These are phyloP conservation scores for Elsinoe arachidis DNA, from an alignment of 2,329 filamentous ascomycete species.

Conservation along the genomic window DNA sequence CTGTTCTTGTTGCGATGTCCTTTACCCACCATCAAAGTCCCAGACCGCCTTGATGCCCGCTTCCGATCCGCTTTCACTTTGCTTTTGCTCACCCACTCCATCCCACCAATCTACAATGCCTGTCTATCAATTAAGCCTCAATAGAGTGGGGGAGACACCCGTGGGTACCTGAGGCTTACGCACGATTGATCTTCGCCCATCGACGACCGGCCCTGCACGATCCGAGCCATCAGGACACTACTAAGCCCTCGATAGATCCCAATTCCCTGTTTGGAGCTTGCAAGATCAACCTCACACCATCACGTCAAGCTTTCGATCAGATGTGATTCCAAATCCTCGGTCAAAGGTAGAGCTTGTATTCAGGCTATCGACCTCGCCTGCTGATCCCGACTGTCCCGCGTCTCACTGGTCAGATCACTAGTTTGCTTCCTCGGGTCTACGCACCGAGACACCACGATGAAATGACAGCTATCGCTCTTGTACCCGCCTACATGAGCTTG, in stretches of 20 bases:
- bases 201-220: background rate
- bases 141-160: background rate
- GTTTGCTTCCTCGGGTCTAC: background rate
- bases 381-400: background rate
- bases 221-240: constrained; percentile 5
- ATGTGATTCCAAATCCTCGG: constrained; percentile 1
- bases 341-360: background rate
- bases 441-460: background rate
- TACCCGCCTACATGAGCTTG: background rate
- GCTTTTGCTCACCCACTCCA: background rate
- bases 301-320: constrained; percentile 2
- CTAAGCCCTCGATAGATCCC: background rate
- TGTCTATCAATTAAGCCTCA: background rate
- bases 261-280: constrained; percentile 3
- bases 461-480: constrained; percentile 6
- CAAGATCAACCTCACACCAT: constrained; percentile 11
- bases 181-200: background rate
- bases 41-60: background rate
- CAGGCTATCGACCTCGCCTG: background rate
- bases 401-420: background rate
- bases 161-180: constrained; percentile 1
- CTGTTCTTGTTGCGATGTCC: too few relatives aligned
- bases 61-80: background rate
- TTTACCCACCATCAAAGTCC: too few relatives aligned
- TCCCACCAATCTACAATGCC: constrained; percentile 1